phyloP scores from a whole-genome alignment of 345 rosid genomes.

The Ceriops tagal region DNA sequence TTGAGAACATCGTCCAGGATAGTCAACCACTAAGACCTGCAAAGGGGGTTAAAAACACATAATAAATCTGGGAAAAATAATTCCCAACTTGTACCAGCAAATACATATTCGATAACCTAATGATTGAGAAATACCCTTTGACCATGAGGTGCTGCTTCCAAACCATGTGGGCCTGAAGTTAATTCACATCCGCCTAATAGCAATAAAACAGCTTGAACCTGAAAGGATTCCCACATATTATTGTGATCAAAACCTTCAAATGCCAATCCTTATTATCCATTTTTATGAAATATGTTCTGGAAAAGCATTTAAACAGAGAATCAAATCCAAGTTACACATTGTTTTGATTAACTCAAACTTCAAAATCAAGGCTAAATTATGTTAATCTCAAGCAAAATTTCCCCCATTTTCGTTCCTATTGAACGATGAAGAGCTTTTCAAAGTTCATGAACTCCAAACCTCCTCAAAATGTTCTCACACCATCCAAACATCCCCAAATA shows the following conservation, averaged over 20 bases:
- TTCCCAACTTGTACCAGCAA: background rate
- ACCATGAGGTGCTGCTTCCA: constrained; percentile 52
- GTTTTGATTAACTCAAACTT: background rate
- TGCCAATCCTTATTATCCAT: background rate
- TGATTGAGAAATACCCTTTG: constrained; percentile 42
- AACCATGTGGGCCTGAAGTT: constrained; percentile 48
- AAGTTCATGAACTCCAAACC: background rate
- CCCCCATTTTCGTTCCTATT: no score
- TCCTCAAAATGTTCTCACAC: background rate
- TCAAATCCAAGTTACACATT: background rate
- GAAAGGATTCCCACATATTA: constrained; percentile 2
- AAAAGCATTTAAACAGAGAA: background rate
- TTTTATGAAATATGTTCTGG: no score
- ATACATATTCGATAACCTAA: background rate
- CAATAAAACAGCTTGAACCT: constrained; percentile 81
- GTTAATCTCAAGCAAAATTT: background rate
- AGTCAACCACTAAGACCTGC: constrained; percentile 50
- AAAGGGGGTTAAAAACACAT: background rate
- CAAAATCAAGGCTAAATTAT: background rate
- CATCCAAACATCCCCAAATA: background rate
- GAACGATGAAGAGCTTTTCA: no score
- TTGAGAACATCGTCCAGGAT: constrained; percentile 60
- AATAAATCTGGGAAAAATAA: background rate
- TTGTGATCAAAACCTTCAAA: background rate
- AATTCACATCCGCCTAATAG: constrained; percentile 75